These are phyloP conservation scores for Stephanocyclus meneghinianus DNA, from an alignment of 352 stramenopile species.

Conservation along the genomic window DNA sequence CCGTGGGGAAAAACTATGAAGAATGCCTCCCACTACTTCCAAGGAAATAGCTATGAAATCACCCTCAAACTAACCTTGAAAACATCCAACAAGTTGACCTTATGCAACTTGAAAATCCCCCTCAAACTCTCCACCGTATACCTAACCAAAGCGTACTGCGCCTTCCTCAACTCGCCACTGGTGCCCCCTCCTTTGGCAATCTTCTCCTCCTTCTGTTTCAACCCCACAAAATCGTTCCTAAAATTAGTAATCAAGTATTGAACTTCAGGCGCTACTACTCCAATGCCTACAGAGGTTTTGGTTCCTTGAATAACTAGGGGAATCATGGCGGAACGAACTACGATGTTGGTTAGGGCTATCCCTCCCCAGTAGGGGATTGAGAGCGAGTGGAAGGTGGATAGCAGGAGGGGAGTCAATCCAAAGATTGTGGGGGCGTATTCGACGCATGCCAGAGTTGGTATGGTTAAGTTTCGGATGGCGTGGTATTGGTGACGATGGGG, in stretches of 20 bases:
- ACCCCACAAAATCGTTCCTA: conserved; percentile 63
- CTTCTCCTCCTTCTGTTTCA: conserved; percentile 18
- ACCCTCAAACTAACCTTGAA: conserved; percentile 48
- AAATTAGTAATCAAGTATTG: conserved; percentile 75
- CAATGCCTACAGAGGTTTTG: conserved; percentile 58
- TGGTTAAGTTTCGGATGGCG: background rate
- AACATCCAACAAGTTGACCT: conserved; percentile 72
- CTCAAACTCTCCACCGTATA: conserved; percentile 57
- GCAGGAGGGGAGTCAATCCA: conserved; percentile 56
- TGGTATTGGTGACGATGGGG: too few relatives aligned
- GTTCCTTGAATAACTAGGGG: conserved; percentile 69
- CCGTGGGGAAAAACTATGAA: background rate
- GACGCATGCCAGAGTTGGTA: background rate
- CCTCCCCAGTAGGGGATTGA: conserved; percentile 72
- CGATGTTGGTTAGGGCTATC: conserved; percentile 69
- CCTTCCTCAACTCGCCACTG: conserved; percentile 10
- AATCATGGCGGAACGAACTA: conserved; percentile 59
- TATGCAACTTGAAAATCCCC: conserved; percentile 71
- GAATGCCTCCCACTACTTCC: conserved; percentile 8
- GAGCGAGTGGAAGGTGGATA: conserved; percentile 62
- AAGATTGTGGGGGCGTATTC: conserved; percentile 49
- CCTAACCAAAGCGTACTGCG: conserved; percentile 42
- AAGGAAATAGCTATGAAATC: background rate
- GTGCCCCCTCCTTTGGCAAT: background rate
- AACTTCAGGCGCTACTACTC: conserved; percentile 71